phyloP scores from a whole-genome alignment of 208 protist genomes.

The Crithidia sp. region DNA sequence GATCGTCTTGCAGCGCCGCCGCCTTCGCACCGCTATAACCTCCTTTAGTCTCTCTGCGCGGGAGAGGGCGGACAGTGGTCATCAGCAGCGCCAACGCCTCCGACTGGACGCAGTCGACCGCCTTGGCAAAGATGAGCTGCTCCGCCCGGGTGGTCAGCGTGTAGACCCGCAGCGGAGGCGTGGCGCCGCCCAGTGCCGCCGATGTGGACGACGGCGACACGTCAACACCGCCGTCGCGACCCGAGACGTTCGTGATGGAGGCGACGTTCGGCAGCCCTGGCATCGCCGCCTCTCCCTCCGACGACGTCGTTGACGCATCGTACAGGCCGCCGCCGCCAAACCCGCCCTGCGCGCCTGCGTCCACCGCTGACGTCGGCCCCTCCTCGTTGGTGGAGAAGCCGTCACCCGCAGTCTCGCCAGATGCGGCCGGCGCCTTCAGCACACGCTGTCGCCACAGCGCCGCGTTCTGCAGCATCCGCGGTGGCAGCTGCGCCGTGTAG shows the following conservation, averaged over 20 bases:
- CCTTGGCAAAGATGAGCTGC: constrained; percentile 34
- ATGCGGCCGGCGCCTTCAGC: background rate
- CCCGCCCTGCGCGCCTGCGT: no score
- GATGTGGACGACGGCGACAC: background rate
- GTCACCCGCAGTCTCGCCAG: background rate
- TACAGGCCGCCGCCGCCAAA: background rate
- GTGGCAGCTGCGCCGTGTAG: constrained; percentile 29
- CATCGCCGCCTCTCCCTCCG: constrained; percentile 20
- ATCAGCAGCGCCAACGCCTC: constrained; percentile 29
- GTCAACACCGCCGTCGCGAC: background rate
- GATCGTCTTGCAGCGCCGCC: background rate
- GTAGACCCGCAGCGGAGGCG: constrained; percentile 13
- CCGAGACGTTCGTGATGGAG: constrained; percentile 16
- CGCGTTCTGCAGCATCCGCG: constrained; percentile 22
- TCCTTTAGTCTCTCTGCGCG: no score
- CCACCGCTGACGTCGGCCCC: no score
- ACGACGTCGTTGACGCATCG: constrained; percentile 16
- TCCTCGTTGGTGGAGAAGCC: no score
- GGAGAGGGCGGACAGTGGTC: background rate
- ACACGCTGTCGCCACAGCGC: constrained; percentile 24
- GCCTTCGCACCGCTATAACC: background rate
- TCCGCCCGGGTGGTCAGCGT: constrained; percentile 25
- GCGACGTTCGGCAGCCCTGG: constrained; percentile 11
- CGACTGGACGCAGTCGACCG: constrained; percentile 30
- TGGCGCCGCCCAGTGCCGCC: background rate